Conservation (phyloP, 2,329 filamentous ascomycete species). For the Microdochium bolleyi region DNA sequence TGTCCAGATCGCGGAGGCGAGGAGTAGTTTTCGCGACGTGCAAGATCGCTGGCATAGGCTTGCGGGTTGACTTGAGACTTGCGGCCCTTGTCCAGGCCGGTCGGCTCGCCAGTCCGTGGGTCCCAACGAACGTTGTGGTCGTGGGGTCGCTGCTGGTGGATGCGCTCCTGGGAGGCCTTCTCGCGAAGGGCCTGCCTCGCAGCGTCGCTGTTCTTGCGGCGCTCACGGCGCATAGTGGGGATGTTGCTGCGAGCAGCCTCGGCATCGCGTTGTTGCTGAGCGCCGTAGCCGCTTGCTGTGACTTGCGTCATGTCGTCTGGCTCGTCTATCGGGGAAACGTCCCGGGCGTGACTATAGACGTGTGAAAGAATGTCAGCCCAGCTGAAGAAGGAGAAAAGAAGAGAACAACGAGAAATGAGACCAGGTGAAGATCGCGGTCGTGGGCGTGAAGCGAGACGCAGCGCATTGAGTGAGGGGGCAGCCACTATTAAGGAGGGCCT, state of each 20-base stretch:
- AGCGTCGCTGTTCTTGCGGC: conserved; percentile 33
- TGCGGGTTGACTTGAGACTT: conserved; percentile 49
- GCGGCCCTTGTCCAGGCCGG: conserved; percentile 45
- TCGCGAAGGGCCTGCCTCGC: conserved; percentile 27
- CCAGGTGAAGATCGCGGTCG: background rate
- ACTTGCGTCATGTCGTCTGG: conserved; percentile 25
- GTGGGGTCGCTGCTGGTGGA: conserved; percentile 19
- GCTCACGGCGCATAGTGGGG: conserved; percentile 43
- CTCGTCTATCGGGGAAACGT: conserved; percentile 48
- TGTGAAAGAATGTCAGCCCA: background rate
- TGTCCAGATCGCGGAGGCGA: conserved; percentile 17
- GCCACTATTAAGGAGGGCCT: background rate
- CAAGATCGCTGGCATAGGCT: conserved; percentile 31
- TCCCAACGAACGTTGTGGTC: conserved; percentile 50
- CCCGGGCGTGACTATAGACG: conserved; percentile 12
- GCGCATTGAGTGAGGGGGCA: background rate
- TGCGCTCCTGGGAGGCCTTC: conserved; percentile 26
- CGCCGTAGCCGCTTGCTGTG: conserved; percentile 9
- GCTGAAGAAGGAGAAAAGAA: no score
- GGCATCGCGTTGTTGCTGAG: conserved; percentile 11
- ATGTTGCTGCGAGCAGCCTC: conserved; percentile 31
- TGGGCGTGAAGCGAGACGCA: background rate
- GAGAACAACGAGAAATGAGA: no score
- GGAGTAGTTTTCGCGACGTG: conserved; percentile 14
- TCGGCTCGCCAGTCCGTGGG: conserved; percentile 58